Evolutionary conservation across 208 protist genomes (phyloP).

Genomic region (Acanthamoeba sp.): DNA sequence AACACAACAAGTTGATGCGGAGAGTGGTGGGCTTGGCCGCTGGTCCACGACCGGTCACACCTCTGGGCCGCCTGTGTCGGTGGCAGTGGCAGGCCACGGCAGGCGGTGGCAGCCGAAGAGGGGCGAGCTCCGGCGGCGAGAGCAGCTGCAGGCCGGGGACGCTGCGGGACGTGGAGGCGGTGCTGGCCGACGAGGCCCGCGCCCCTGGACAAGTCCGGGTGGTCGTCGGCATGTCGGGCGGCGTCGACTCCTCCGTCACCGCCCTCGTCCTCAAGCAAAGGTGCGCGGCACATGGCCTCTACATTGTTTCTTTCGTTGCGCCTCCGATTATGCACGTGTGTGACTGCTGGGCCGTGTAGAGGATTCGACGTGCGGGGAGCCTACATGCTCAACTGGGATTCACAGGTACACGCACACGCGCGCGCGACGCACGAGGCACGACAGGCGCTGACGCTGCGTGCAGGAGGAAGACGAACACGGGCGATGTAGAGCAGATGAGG

Average conservation of each 20-base stretch:
- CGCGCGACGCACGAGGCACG: not conserved
- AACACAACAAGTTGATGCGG: too few species aligned
- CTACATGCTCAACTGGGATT: conserved; percentile 68
- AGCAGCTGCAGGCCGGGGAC: too few species aligned
- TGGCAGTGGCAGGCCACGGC: too few species aligned
- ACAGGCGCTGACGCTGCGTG: conserved; percentile 4
- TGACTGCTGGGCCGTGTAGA: not conserved
- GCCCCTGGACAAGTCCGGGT: not conserved
- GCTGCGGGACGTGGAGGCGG: not conserved
- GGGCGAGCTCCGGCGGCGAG: not conserved
- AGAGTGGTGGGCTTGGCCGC: too few species aligned
- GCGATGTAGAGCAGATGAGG: conserved; percentile 75
- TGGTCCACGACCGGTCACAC: too few species aligned
- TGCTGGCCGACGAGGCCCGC: not conserved
- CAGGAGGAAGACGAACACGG: conserved; percentile 81
- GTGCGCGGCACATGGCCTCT: not conserved
- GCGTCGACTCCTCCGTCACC: conserved; percentile 14
- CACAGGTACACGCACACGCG: not conserved
- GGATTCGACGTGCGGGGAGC: conserved; percentile 37
- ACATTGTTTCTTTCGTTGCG: too few species aligned
- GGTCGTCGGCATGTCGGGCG: conserved; percentile 23
- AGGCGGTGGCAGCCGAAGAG: too few species aligned
- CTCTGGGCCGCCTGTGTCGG: too few species aligned
- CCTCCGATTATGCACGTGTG: too few species aligned
- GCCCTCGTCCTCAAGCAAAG: conserved; percentile 35